phyloP scores from a whole-genome alignment of 2,329 filamentous ascomycete species.

The Thermothelomyces thermophilus region DNA sequence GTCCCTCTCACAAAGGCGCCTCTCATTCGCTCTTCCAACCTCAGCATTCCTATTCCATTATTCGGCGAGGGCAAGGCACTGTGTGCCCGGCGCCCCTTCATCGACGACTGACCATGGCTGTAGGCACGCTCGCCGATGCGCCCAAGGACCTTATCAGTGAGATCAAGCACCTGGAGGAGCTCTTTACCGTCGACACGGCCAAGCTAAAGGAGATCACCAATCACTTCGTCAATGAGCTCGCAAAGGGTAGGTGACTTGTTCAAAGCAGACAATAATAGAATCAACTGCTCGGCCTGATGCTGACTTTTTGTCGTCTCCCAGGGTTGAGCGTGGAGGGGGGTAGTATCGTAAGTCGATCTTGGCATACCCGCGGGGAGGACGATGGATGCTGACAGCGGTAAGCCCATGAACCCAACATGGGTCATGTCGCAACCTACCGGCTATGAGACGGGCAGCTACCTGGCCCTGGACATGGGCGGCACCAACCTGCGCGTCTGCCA shows the following conservation, averaged over 20 bases:
- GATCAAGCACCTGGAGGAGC: conserved; percentile 75
- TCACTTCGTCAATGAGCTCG: conserved; percentile 83
- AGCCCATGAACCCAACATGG: conserved; percentile 99
- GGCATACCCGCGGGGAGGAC: background rate
- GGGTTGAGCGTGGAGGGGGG: conserved; percentile 81
- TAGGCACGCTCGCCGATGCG: conserved; percentile 86
- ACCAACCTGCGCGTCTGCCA: conserved; percentile 94
- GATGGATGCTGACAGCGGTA: conserved; percentile 14
- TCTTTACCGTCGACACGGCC: conserved; percentile 68
- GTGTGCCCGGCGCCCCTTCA: conserved; percentile 5
- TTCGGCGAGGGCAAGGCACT: conserved; percentile 21
- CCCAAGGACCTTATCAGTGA: conserved; percentile 74
- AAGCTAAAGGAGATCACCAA: conserved; percentile 87
- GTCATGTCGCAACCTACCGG: conserved; percentile 85
- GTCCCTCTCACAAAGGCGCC: conserved; percentile 5
- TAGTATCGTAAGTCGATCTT: conserved; percentile 65
- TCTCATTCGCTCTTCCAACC: conserved; percentile 15
- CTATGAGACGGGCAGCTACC: conserved; percentile 76
- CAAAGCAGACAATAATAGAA: background rate
- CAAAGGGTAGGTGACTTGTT: conserved; percentile 56
- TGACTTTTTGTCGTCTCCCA: conserved; percentile 35
- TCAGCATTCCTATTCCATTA: conserved; percentile 17
- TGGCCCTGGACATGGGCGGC: conserved; percentile 92
- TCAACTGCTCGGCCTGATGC: background rate
- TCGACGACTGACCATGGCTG: conserved; percentile 20